A percentile compares a stretch with the other conserved stretches of the same genome.
These are phyloP conservation scores for Myriosclerotinia scirpicola DNA, from an alignment of 2,329 filamentous ascomycete genomes.

Conservation along the genomic window DNA sequence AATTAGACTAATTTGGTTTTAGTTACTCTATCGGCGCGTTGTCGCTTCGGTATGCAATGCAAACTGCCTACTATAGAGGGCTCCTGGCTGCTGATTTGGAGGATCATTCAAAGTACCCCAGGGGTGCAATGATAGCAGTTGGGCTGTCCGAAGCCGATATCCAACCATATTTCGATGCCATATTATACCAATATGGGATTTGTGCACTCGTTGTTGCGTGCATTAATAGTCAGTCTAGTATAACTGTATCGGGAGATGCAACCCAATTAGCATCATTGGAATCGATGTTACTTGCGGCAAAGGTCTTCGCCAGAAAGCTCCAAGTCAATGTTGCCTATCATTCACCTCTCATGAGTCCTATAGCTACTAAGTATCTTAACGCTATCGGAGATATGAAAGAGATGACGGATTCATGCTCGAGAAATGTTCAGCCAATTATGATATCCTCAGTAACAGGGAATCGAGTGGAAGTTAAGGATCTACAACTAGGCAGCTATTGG, in stretches of 20 bases:
- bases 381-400: conserved; percentile 2
- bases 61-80: conserved; percentile 27
- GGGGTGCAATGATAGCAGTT: conserved; percentile 56
- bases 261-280: conserved; percentile 16
- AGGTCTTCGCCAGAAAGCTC: conserved; percentile 6
- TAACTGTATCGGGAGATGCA: conserved; percentile 14
- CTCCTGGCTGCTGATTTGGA: conserved; percentile 25
- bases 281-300: conserved; percentile 3
- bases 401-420: not conserved
- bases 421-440: conserved; percentile 38
- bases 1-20: conserved; percentile 22
- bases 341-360: conserved; percentile 2
- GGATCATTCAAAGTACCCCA: not conserved
- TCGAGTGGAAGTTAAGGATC: conserved; percentile 4
- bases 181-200: not conserved
- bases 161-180: not conserved
- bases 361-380: not conserved
- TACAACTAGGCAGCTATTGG: conserved; percentile 44
- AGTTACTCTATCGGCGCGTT: conserved; percentile 35
- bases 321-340: not conserved
- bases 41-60: conserved; percentile 20
- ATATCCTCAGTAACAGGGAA: conserved; percentile 14
- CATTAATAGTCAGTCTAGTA: not conserved
- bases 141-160: conserved; percentile 33
- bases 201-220: not conserved